A percentile compares a stretch with the other conserved stretches of the same genome.
phyloP scores from a whole-genome alignment of 148 eudicot genomes.

The Simmondsia chinensis region DNA sequence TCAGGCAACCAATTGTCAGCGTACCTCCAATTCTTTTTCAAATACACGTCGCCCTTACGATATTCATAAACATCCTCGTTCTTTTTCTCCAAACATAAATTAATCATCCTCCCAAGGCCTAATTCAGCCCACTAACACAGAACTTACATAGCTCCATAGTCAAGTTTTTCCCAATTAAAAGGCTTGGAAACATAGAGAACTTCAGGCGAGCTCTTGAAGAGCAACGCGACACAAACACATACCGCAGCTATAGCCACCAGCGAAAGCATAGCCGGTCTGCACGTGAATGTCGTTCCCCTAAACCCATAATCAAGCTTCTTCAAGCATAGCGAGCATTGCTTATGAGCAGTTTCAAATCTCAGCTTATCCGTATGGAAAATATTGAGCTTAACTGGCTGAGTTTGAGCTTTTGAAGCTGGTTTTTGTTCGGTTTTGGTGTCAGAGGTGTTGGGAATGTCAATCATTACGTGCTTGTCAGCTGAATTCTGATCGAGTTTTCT shows the following conservation, averaged over 20 bases:
- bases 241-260: slow-evolving; percentile 83
- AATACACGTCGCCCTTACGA: too few relatives aligned
- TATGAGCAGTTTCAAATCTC: slow-evolving; percentile 5
- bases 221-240: slow-evolving; percentile 81
- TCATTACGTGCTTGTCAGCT: slow-evolving; percentile 42
- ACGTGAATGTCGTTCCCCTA: slow-evolving; percentile 30
- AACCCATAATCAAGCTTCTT: slow-evolving; percentile 30
- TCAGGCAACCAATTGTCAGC: too few relatives aligned
- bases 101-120: too few relatives aligned
- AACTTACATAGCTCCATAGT: slow-evolving; percentile 61
- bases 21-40: too few relatives aligned
- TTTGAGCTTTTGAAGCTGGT: slow-evolving; percentile 13
- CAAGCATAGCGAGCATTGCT: slow-evolving; percentile 46
- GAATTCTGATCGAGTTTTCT: slow-evolving; percentile 36
- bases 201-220: slow-evolving; percentile 76
- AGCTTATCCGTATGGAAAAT: slow-evolving; percentile 41
- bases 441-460: slow-evolving; percentile 42
- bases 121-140: too few relatives aligned
- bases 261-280: slow-evolving; percentile 73
- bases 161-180: slow-evolving; percentile 75
- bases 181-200: slow-evolving; percentile 50
- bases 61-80: too few relatives aligned
- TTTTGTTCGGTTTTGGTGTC: slow-evolving; percentile 24
- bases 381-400: slow-evolving; percentile 13
- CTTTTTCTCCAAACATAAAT: too few relatives aligned